Evolutionary conservation across 179 eudicot genomes (phyloP).

Genomic region (Monotropa hypopitys): DNA sequence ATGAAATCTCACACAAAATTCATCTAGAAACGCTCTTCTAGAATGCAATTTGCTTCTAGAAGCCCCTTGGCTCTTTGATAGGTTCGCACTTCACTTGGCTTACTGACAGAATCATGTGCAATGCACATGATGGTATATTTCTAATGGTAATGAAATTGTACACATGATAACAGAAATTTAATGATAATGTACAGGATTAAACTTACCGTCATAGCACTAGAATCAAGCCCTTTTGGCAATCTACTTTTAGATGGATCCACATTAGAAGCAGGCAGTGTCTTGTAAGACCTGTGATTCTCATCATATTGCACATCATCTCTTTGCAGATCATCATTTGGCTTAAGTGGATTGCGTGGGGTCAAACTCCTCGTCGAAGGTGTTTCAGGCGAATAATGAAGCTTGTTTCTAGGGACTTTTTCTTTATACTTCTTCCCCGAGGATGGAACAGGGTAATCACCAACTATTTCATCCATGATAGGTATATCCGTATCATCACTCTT

Average conservation of each 20-base stretch:
- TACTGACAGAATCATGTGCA: background rate
- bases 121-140: background rate
- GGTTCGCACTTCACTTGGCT: background rate
- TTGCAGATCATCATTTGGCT: constrained; percentile 42
- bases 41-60: background rate
- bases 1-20: background rate
- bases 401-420: constrained; percentile 32
- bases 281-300: constrained; percentile 39
- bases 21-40: background rate
- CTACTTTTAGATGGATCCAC: constrained; percentile 43
- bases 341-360: constrained; percentile 25
- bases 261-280: constrained; percentile 33
- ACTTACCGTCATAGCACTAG: constrained; percentile 41
- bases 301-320: constrained; percentile 40
- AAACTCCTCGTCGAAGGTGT: constrained; percentile 34
- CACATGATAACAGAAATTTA: background rate
- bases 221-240: constrained; percentile 31
- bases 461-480: constrained; percentile 24
- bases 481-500: constrained; percentile 74
- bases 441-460: constrained; percentile 35
- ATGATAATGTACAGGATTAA: background rate
- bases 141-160: background rate
- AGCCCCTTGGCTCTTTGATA: background rate
- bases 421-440: constrained; percentile 27
- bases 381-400: constrained; percentile 40